Evolutionary conservation across 805 yeast species (phyloP).

Genomic region (Sungouiozyma intestinalis): DNA sequence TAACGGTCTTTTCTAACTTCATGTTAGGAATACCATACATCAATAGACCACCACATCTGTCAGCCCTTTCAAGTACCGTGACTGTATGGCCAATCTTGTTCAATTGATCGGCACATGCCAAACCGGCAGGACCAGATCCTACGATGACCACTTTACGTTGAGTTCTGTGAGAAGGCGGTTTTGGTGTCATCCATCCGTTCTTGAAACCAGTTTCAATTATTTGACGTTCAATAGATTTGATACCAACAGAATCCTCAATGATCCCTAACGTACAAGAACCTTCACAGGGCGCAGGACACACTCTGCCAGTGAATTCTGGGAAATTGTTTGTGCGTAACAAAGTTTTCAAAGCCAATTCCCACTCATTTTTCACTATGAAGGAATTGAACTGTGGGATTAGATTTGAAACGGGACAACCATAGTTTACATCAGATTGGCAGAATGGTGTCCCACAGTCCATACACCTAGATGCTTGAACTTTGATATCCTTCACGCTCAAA

Average conservation of each 20-base stretch:
- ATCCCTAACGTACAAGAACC: constrained; percentile 94
- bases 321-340: constrained; percentile 93
- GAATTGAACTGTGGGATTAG: constrained; percentile 98
- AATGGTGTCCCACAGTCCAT: constrained; percentile 99
- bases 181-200: constrained; percentile 91
- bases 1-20: constrained; percentile 90
- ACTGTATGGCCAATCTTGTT: constrained; percentile 92
- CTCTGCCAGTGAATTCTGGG: constrained; percentile 97
- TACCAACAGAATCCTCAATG: constrained; percentile 91
- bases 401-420: constrained; percentile 93
- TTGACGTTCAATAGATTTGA: constrained; percentile 90
- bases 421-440: constrained; percentile 81
- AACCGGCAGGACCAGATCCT: constrained; percentile 97
- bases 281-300: constrained; percentile 98
- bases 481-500: constrained; percentile 74
- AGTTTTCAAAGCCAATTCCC: constrained; percentile 89
- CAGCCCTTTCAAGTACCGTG: constrained; percentile 86
- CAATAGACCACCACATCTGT: constrained; percentile 91
- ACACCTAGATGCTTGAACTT: constrained; percentile 91
- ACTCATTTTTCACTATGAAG: constrained; percentile 84
- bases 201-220: constrained; percentile 94
- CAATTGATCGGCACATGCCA: constrained; percentile 94
- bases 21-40: constrained; percentile 99
- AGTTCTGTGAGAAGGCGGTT: constrained; percentile 68
- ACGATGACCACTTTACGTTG: constrained; percentile 78